phyloP scores from a whole-genome alignment of 2,329 filamentous ascomycete genomes.

The Apiospora aurea region DNA sequence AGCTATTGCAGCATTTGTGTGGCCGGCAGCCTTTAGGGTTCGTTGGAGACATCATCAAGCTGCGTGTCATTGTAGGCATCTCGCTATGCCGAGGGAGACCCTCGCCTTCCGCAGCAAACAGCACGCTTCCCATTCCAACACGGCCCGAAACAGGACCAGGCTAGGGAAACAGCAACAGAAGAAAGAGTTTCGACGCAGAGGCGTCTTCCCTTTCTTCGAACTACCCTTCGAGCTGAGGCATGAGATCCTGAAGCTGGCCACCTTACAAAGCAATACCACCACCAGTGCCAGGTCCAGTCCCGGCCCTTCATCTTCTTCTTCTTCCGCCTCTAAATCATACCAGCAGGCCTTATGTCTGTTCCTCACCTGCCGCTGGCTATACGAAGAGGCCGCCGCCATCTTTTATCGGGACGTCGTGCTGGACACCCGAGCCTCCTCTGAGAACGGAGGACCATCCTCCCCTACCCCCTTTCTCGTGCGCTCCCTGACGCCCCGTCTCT shows the following conservation, averaged over 20 bases:
- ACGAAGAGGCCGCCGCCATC: conserved; percentile 37
- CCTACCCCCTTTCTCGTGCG: conserved; percentile 30
- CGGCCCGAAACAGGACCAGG: neutral
- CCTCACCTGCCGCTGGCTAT: conserved; percentile 34
- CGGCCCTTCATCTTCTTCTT: neutral
- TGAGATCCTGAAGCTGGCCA: conserved; percentile 33
- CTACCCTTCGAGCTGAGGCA: conserved; percentile 39
- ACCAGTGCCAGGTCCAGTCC: neutral
- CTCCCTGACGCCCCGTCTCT: conserved; percentile 34
- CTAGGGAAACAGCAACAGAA: conserved; percentile 10
- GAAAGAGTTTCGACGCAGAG: conserved; percentile 27
- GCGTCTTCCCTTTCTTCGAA: conserved; percentile 38
- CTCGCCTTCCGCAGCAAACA: conserved; percentile 16
- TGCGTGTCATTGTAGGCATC: neutral
- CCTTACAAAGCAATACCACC: conserved; percentile 27
- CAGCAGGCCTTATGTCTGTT: conserved; percentile 35
- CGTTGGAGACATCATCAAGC: neutral
- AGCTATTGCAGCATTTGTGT: neutral
- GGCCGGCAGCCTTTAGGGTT: neutral
- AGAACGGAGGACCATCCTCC: conserved; percentile 27
- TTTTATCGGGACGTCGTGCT: conserved; percentile 38
- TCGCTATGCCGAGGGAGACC: conserved; percentile 17
- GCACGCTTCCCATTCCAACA: conserved; percentile 22
- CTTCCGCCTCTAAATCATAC: conserved; percentile 24
- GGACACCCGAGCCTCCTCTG: conserved; percentile 31